These are phyloP conservation scores for Cephalotrichum gorgonifer DNA, from an alignment of 2,329 filamentous ascomycete species.

Conservation along the genomic window DNA sequence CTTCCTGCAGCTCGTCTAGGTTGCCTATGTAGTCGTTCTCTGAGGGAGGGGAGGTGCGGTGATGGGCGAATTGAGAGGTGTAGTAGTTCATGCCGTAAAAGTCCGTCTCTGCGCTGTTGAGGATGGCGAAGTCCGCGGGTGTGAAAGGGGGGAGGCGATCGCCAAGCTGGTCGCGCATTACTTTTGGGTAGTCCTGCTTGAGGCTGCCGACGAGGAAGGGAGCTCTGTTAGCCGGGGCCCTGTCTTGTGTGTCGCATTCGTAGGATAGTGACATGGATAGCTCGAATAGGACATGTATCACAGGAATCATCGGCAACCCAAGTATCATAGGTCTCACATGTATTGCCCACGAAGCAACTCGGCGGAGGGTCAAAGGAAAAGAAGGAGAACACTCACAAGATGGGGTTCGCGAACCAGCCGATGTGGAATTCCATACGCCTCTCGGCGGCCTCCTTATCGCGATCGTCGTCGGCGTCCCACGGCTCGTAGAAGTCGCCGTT, in stretches of 20 bases:
- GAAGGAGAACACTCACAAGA: slow-evolving; percentile 26
- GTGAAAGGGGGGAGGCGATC: slow-evolving; percentile 19
- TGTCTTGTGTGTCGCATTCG: no score
- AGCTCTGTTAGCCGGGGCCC: no score
- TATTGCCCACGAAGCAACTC: no score
- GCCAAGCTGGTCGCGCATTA: slow-evolving; percentile 24
- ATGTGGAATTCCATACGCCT: slow-evolving; percentile 25
- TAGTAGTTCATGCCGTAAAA: slow-evolving; percentile 33
- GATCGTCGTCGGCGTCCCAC: slow-evolving; percentile 15
- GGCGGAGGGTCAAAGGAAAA: no score
- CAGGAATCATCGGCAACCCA: no score
- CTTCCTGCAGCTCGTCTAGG: slow-evolving; percentile 19
- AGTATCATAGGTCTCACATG: no score
- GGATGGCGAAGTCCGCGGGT: slow-evolving; percentile 13
- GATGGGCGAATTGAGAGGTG: slow-evolving; percentile 23
- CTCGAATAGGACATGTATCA: no score
- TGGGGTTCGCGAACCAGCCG: slow-evolving; percentile 27
- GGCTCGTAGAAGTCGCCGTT: slow-evolving; percentile 28
- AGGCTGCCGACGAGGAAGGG: no score
- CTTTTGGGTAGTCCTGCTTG: slow-evolving; percentile 20
- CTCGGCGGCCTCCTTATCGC: slow-evolving; percentile 20
- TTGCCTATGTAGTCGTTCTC: slow-evolving; percentile 22
- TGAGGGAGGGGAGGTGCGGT: slow-evolving; percentile 12
- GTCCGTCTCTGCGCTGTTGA: slow-evolving; percentile 15
- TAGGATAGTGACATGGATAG: no score